Evolutionary conservation across 768 basidiomycete genomes (phyloP).

Genomic region (Agaricus sinodeliciosus): DNA sequence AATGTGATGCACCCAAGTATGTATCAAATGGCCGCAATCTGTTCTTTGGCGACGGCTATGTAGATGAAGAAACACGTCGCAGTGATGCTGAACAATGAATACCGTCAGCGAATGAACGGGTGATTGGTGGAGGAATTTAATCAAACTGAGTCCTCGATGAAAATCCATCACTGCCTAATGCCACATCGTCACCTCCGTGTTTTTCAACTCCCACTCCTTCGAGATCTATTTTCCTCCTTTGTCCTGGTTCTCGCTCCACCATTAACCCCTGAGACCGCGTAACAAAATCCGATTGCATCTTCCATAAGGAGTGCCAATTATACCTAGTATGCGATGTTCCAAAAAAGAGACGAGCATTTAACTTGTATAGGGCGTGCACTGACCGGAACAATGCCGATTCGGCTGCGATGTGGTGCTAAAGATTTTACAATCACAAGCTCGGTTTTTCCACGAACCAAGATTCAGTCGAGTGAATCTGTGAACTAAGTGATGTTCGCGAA

Average conservation of each 20-base stretch:
- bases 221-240: not conserved
- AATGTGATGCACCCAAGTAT: no score
- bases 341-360: not conserved
- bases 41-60: no score
- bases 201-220: not conserved
- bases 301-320: slow-evolving; percentile 1
- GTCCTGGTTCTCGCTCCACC: not conserved
- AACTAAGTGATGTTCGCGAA: not conserved
- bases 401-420: not conserved
- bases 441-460: not conserved
- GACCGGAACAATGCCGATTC: slow-evolving; percentile 5
- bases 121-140: no score
- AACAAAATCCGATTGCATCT: slow-evolving; percentile 2
- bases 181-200: not conserved
- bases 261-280: slow-evolving; percentile 3
- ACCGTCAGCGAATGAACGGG: no score
- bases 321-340: not conserved
- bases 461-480: not conserved
- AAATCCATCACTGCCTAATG: not conserved
- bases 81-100: not conserved
- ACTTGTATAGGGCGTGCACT: not conserved
- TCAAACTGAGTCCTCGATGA: not conserved
- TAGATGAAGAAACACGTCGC: no score
- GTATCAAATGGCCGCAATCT: no score
- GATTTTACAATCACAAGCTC: not conserved